Percentiles rank a stretch among this genome's conserved stretches.
phyloP scores from a whole-genome alignment of 2,329 filamentous ascomycete genomes.

The Fusarium oxysporum region DNA sequence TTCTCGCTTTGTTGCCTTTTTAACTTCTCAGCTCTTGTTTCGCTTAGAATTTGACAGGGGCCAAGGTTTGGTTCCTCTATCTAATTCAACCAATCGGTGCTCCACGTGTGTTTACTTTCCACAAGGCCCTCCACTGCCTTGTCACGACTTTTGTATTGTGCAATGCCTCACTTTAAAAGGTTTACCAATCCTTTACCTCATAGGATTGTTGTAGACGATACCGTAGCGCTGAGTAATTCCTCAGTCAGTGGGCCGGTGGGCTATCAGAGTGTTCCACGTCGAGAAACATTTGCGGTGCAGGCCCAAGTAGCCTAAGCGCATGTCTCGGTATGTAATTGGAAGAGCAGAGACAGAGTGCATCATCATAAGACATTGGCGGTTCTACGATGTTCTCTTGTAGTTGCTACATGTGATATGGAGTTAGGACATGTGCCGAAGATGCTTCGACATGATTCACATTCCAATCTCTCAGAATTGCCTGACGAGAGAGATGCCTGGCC shows the following conservation, averaged over 20 bases:
- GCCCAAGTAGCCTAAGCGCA: not conserved
- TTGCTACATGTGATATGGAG: not conserved
- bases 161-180: constrained; percentile 2
- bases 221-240: constrained; percentile 1
- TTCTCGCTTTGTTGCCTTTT: constrained; percentile 13
- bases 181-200: constrained; percentile 7
- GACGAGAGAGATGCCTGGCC: not conserved
- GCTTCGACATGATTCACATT: not conserved
- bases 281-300: not conserved
- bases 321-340: not conserved
- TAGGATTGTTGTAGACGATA: not conserved
- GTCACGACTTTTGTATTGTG: constrained; percentile 6
- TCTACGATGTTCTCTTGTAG: not conserved
- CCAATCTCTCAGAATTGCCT: not conserved
- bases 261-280: constrained; percentile 17
- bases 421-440: not conserved
- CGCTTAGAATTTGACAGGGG: constrained; percentile 30
- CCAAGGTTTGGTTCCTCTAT: constrained; percentile 1
- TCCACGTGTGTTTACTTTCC: constrained; percentile 35
- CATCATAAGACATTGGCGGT: not conserved
- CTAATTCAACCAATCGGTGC: constrained; percentile 31
- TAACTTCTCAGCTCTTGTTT: constrained; percentile 23
- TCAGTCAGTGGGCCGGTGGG: constrained; percentile 11
- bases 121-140: constrained; percentile 10
- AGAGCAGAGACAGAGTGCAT: not conserved